phyloP scores from a whole-genome alignment of 352 stramenopile species.

The Pythium dissotocum region DNA sequence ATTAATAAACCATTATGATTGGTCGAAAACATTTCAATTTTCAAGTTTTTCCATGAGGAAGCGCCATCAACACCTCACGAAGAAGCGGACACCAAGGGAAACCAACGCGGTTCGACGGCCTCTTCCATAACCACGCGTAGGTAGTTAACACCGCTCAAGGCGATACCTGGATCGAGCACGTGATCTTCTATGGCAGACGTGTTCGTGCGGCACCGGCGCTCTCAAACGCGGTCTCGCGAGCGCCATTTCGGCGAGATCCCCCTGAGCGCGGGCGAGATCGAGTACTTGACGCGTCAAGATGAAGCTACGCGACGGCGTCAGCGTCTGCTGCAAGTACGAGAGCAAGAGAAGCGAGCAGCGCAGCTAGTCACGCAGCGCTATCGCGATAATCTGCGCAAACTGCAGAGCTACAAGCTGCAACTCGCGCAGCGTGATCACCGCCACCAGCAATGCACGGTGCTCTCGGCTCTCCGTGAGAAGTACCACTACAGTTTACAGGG shows the following conservation, averaged over 20 bases:
- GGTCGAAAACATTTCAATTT: not conserved
- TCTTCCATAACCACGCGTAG: not conserved
- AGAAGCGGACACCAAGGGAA: not conserved
- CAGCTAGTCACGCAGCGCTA: conserved; percentile 75
- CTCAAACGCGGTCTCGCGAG: not conserved
- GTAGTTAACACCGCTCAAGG: not conserved
- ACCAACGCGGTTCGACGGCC: not conserved
- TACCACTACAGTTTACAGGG: conserved; percentile 64
- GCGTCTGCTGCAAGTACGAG: conserved; percentile 58
- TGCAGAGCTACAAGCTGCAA: conserved; percentile 44
- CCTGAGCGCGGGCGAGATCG: conserved; percentile 64
- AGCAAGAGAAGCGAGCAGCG: conserved; percentile 56
- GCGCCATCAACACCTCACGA: not conserved
- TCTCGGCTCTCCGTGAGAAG: conserved; percentile 47
- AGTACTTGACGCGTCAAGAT: conserved; percentile 55
- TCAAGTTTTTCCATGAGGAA: not conserved
- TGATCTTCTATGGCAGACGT: conserved; percentile 21
- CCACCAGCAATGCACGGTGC: conserved; percentile 38
- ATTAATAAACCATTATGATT: not conserved
- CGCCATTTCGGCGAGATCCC: conserved; percentile 45
- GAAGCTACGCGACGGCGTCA: conserved; percentile 49
- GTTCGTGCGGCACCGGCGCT: conserved; percentile 25
- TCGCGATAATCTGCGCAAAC: conserved; percentile 54
- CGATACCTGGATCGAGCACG: not conserved
- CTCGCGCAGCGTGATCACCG: conserved; percentile 31